Percentiles rank a stretch among this genome's conserved stretches.
Conservation (phyloP, 2,329 filamentous ascomycete species). For the Xylaria sp. region DNA sequence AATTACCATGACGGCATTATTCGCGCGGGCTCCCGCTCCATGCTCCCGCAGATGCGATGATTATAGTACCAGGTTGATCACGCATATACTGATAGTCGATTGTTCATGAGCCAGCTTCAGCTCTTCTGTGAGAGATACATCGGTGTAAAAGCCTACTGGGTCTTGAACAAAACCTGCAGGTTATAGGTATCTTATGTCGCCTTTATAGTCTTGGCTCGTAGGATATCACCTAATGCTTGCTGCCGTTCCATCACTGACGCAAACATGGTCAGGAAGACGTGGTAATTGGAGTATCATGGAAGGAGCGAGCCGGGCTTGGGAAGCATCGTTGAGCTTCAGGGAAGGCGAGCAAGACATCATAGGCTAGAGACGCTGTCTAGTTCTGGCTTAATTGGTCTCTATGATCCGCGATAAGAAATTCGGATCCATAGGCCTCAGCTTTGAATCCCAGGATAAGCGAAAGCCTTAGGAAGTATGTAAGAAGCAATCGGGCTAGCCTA, state of each 20-base stretch:
- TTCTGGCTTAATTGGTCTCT: constrained; percentile 37
- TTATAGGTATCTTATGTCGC: constrained; percentile 45
- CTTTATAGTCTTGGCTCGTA: constrained; percentile 45
- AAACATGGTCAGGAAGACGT: constrained; percentile 41
- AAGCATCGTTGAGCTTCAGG: constrained; percentile 34
- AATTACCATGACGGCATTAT: constrained; percentile 41
- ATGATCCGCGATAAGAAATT: constrained; percentile 33
- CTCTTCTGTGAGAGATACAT: constrained; percentile 34
- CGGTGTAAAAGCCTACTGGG: constrained; percentile 41
- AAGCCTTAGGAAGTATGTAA: constrained; percentile 39
- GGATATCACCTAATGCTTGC: constrained; percentile 47
- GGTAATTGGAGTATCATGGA: constrained; percentile 44
- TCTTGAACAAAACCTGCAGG: constrained; percentile 45
- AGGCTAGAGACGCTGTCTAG: constrained; percentile 39
- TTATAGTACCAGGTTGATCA: constrained; percentile 18
- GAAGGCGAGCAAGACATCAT: constrained; percentile 30
- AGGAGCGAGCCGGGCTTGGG: constrained; percentile 30
- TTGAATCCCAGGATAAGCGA: constrained; percentile 37
- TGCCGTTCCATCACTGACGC: constrained; percentile 39
- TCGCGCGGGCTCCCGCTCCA: constrained; percentile 37
- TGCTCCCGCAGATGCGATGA: constrained; percentile 27
- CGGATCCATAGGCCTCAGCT: constrained; percentile 32
- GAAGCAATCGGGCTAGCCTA: constrained; percentile 37
- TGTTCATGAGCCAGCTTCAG: constrained; percentile 23
- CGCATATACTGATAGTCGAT: constrained; percentile 29